Base-by-base conservation (phyloP, 768 basidiomycete species). In the Pisolithus tinctorius region DNA sequence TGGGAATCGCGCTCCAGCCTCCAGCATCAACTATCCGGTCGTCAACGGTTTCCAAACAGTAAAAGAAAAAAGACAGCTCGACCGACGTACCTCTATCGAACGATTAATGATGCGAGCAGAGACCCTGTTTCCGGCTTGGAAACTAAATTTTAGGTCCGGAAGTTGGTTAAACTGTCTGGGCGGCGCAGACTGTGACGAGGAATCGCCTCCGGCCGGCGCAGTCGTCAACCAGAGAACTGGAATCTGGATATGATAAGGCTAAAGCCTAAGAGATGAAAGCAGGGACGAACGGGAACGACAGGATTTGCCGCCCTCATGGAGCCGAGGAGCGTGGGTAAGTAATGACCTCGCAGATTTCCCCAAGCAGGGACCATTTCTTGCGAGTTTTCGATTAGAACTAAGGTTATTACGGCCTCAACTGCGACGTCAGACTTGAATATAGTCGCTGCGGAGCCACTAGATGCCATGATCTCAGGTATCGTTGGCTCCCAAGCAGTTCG, bases 311-410 rank as follows among this genome's bases (percentile, higher is more conserved):
- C 54, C 53, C 72, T 63, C 45, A 81, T 61, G 26, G 67, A 69
- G 39, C 72, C 68, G 47, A 77, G 67, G 39, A 82, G 64, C 8
- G 61, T 68, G 17, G 61, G 66, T 20, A 81, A 68, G 60, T 74
- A 75, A 23, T 69, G 71, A 59, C 75, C 71, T 54, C 72, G 67
- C 31, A 82, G 73, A 63, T 77, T 70, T 55, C 69, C 58, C 81
- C 81, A 82, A 23, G 71, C 64, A 6, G 54, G 17, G 25, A 64
- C 61, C 69, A 80, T 76, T 1, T 63, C 61, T 31, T 68, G 66
- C 0, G 81, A 81, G 58, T 82, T 81, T 66, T 83, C 81, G 55
- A 82, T 71, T 52, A 83, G 68, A 53, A 81, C 58, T 47, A 80
- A 69, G n/a, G 72, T 67, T 45, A 65, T 55, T 50, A 65, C 56